phyloP scores from a whole-genome alignment of 2,329 filamentous ascomycete species.

The Fusarium xyrophilum region DNA sequence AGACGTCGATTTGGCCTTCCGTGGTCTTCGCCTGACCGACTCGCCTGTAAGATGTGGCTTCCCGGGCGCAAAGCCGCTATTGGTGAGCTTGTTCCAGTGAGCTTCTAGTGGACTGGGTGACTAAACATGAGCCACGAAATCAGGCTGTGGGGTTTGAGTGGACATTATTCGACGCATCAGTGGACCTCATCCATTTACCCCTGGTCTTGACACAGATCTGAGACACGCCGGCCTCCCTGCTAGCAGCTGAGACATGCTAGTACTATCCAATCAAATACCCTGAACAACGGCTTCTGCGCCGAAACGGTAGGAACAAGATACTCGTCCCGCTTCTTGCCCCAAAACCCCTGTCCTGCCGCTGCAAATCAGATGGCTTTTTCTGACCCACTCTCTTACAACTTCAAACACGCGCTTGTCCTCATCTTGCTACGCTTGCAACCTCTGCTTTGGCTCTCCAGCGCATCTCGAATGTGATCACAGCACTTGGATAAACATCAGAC shows the following conservation, averaged over 20 bases:
- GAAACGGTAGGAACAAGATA: conserved; percentile 35
- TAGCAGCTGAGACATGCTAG: conserved; percentile 16
- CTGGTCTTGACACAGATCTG: conserved; percentile 54
- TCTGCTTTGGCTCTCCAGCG: conserved; percentile 19
- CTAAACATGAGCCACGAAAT: conserved; percentile 11
- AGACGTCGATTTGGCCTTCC: too few species aligned
- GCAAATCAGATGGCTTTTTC: conserved; percentile 36
- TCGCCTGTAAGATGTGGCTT: conserved; percentile 13
- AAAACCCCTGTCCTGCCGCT: conserved; percentile 19
- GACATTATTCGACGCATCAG: conserved; percentile 2
- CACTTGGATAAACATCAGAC: conserved; percentile 10
- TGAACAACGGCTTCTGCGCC: conserved; percentile 27
- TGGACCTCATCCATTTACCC: conserved; percentile 11
- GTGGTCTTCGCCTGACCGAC: conserved; percentile 31
- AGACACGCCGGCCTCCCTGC: conserved; percentile 45
- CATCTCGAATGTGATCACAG: conserved; percentile 14
- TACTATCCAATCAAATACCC: conserved; percentile 22
- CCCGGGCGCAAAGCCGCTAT: not conserved
- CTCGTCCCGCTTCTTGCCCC: conserved; percentile 35
- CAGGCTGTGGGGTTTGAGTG: conserved; percentile 21
- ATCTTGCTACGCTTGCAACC: conserved; percentile 21
- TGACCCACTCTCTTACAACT: conserved; percentile 35
- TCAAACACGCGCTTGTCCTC: conserved; percentile 41
- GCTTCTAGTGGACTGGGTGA: conserved; percentile 12
- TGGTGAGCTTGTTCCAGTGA: conserved; percentile 25